Percentiles rank a stretch among this genome's conserved stretches.
Conservation (phyloP, 768 basidiomycete species). For the Boletus rubropictus region DNA sequence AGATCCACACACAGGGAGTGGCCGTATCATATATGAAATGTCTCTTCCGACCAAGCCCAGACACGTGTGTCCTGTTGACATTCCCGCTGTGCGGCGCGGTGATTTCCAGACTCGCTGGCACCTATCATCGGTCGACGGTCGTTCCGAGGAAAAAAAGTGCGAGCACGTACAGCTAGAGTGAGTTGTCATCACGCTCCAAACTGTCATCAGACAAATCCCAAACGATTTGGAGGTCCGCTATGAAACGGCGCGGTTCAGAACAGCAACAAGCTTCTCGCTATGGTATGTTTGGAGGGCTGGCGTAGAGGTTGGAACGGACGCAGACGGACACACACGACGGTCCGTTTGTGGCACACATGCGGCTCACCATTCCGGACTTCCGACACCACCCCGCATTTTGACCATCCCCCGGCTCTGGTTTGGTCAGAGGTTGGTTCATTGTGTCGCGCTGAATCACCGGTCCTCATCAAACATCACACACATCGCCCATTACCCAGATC, state of each 20-base stretch:
- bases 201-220: slow-evolving; percentile 22
- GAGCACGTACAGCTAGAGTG: neutral
- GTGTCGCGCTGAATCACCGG: neutral
- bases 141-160: too few relatives aligned
- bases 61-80: slow-evolving; percentile 3
- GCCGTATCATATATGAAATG: neutral
- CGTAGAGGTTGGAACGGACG: too few relatives aligned
- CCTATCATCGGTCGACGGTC: slow-evolving; percentile 3
- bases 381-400: neutral
- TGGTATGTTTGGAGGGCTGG: neutral
- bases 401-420: neutral
- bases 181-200: slow-evolving; percentile 1
- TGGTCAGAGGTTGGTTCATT: neutral
- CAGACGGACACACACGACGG: too few relatives aligned
- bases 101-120: neutral
- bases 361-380: slow-evolving; percentile 1
- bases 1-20: slow-evolving; percentile 1
- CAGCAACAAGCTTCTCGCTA: neutral
- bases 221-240: slow-evolving; percentile 10
- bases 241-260: slow-evolving; percentile 6
- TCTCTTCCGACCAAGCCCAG: neutral
- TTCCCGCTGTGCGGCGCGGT: neutral
- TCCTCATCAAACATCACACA: slow-evolving; percentile 4
- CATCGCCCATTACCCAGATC: neutral
- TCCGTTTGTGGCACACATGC: neutral